These are phyloP conservation scores for Fusarium dimerum DNA, from an alignment of 2,329 filamentous ascomycete species.

Conservation along the genomic window DNA sequence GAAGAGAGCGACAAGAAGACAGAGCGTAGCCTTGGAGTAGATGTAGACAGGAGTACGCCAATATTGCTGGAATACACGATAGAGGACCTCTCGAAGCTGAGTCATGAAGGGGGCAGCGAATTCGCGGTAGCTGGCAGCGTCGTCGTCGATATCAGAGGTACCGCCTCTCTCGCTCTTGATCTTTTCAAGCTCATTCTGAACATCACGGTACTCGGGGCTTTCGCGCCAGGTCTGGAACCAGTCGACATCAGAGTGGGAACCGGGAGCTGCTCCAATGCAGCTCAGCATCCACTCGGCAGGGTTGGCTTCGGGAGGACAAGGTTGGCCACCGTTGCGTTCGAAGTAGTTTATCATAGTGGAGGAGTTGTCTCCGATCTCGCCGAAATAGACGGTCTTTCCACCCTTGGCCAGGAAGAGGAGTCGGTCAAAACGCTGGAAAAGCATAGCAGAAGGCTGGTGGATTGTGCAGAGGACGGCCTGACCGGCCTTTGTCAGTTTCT, in stretches of 20 bases:
- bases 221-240: constrained; percentile 65
- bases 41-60: constrained; percentile 90
- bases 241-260: constrained; percentile 62
- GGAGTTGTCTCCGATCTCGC: constrained; percentile 73
- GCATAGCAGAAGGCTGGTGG: constrained; percentile 92
- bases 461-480: constrained; percentile 97
- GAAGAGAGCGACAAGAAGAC: constrained; percentile 66
- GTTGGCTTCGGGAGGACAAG: constrained; percentile 70
- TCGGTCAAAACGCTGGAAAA: constrained; percentile 88
- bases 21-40: constrained; percentile 76
- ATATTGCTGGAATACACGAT: constrained; percentile 86
- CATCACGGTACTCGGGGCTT: constrained; percentile 55
- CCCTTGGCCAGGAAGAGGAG: constrained; percentile 77
- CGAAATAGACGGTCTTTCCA: constrained; percentile 80
- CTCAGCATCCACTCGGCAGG: constrained; percentile 81
- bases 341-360: constrained; percentile 72
- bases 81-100: constrained; percentile 68
- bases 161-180: constrained; percentile 53
- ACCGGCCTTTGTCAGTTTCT: constrained; percentile 85
- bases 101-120: constrained; percentile 74
- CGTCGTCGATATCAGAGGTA: constrained; percentile 32
- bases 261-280: constrained; percentile 64
- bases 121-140: constrained; percentile 61
- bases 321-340: constrained; percentile 66
- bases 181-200: constrained; percentile 58